Percentiles rank a stretch among this genome's conserved stretches.
Evolutionary conservation across 2,329 filamentous ascomycete genomes (phyloP).

Genomic region (Cercospora beticola): DNA sequence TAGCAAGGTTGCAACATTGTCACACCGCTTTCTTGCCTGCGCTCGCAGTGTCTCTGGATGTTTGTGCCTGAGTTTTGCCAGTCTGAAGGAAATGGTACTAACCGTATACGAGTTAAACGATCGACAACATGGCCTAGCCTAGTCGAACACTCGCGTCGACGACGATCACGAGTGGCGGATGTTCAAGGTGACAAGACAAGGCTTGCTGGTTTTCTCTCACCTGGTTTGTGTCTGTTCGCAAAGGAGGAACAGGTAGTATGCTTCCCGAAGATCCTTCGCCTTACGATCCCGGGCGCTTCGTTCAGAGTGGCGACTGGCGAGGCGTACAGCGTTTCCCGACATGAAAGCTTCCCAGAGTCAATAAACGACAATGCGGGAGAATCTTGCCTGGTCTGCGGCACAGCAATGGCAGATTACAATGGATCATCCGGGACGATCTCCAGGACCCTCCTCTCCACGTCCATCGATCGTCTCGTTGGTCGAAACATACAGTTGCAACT

Average conservation of each 20-base stretch:
- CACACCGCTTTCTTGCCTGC: not conserved
- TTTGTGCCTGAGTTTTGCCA: not conserved
- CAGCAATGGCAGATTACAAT: not conserved
- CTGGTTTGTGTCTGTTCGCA: not conserved
- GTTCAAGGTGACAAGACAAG: not conserved
- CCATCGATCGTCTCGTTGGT: not conserved
- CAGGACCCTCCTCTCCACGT: not conserved
- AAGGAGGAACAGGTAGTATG: not conserved
- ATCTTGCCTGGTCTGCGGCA: not conserved
- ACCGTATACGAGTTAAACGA: not conserved
- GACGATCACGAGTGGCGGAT: not conserved
- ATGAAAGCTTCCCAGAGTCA: not conserved
- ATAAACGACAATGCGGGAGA: not conserved
- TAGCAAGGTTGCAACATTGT: not conserved
- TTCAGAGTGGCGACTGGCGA: not conserved
- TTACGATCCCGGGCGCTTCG: not conserved
- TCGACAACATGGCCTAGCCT: not conserved
- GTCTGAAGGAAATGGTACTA: not conserved
- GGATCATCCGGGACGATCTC: not conserved
- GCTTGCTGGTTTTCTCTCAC: slow-evolving; percentile 1
- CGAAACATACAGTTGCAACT: not conserved
- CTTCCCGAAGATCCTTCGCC: not conserved
- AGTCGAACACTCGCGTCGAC: not conserved
- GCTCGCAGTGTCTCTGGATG: not conserved
- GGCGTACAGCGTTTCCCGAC: not conserved